Percentiles rank a stretch among this genome's conserved stretches.
These are phyloP conservation scores for Monosporascus sp. DNA, from an alignment of 2,329 filamentous ascomycete genomes.

Conservation along the genomic window DNA sequence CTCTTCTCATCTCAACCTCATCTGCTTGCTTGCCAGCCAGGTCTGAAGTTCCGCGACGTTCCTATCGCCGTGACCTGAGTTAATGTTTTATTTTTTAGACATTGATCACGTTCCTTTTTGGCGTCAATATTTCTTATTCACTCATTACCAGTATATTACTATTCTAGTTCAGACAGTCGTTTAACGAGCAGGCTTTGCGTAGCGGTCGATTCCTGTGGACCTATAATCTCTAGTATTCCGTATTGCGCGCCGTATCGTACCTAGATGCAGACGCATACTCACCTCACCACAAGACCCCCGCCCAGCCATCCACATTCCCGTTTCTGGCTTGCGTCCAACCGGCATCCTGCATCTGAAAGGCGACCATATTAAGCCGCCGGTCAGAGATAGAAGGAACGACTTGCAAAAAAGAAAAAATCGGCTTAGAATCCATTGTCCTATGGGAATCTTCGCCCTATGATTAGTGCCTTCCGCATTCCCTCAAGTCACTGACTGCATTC, in stretches of 20 bases:
- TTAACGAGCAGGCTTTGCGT: not conserved
- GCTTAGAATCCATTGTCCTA: conserved; percentile 5
- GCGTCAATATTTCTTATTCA: not conserved
- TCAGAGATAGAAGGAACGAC: not conserved
- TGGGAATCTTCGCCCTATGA: conserved; percentile 6
- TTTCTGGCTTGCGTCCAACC: not conserved
- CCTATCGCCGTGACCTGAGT: not conserved
- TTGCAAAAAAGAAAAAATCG: not conserved
- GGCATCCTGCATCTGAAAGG: not conserved
- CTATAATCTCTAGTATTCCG: not conserved
- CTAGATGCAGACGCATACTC: not conserved
- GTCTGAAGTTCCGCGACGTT: not conserved
- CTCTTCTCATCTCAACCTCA: not conserved
- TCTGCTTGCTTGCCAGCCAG: not conserved
- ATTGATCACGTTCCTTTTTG: not conserved
- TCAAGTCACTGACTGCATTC: conserved; percentile 6
- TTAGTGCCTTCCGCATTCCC: conserved; percentile 10
- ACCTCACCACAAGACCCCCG: not conserved
- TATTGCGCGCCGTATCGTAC: not conserved
- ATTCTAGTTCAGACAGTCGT: not conserved
- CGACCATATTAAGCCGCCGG: not conserved
- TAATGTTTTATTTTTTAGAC: not conserved
- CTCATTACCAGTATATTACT: not conserved
- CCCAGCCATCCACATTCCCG: not conserved
- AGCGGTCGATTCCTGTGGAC: not conserved